These are phyloP conservation scores for Brettanomyces bruxellensis DNA, from an alignment of 805 yeast genomes.

Conservation along the genomic window DNA sequence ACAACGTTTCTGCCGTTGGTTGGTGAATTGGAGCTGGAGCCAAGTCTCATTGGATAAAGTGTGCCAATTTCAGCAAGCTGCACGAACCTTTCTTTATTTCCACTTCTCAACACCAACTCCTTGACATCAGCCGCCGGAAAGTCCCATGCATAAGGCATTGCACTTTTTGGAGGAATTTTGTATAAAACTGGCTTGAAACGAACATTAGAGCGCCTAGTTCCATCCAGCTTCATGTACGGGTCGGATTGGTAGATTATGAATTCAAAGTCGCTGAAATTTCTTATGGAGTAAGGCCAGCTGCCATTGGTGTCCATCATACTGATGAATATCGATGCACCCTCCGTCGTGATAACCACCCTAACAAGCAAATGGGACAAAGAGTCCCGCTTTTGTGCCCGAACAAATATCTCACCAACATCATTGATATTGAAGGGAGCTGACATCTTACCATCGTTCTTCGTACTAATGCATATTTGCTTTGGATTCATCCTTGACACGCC, in stretches of 20 bases:
- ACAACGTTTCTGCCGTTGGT: constrained; percentile 36
- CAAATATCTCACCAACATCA: constrained; percentile 73
- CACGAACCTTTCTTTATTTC: constrained; percentile 66
- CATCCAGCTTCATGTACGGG: constrained; percentile 59
- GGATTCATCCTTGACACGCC: constrained; percentile 46
- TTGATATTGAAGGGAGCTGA: constrained; percentile 81
- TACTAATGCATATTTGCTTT: constrained; percentile 48
- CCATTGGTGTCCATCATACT: constrained; percentile 63
- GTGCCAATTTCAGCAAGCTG: constrained; percentile 92
- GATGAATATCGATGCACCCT: constrained; percentile 73
- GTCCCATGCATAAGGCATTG: constrained; percentile 98
- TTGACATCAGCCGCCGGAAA: constrained; percentile 85
- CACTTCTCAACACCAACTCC: constrained; percentile 65
- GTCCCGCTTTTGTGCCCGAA: constrained; percentile 59
- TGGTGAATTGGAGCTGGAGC: not conserved
- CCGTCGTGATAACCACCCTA: constrained; percentile 67
- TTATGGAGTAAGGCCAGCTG: constrained; percentile 86
- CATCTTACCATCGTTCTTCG: constrained; percentile 57
- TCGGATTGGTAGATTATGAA: constrained; percentile 81
- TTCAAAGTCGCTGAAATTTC: constrained; percentile 85
- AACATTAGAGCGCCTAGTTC: constrained; percentile 44
- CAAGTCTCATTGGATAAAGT: constrained; percentile 73
- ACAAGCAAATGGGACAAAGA: constrained; percentile 56
- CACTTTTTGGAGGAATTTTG: constrained; percentile 78
- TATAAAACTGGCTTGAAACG: constrained; percentile 73